Evolutionary conservation across 2,329 filamentous ascomycete genomes (phyloP).

Genomic region (Scedosporium minutisporum): DNA sequence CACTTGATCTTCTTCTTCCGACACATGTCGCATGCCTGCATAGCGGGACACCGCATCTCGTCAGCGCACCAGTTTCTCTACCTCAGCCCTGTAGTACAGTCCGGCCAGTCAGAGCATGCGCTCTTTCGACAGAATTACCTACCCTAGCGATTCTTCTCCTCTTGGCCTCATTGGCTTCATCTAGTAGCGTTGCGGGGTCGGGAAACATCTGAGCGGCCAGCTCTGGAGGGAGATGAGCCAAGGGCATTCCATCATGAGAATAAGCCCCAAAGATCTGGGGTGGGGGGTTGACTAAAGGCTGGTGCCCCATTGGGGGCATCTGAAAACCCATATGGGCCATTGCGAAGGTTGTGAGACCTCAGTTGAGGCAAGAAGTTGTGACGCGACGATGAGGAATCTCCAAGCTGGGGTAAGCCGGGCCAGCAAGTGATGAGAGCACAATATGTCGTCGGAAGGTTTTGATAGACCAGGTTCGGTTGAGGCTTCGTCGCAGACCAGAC

Average conservation of each 20-base stretch:
- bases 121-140: conserved; percentile 13
- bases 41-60: neutral
- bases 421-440: neutral
- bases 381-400: neutral
- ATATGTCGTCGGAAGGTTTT: neutral
- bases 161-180: conserved; percentile 73
- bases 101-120: conserved; percentile 15
- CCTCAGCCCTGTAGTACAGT: neutral
- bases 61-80: neutral
- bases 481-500: neutral
- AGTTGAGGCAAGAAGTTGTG: neutral
- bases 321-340: conserved; percentile 51
- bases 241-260: conserved; percentile 47
- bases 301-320: conserved; percentile 44
- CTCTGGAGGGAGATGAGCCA: conserved; percentile 45
- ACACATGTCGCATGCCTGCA: conserved; percentile 88
- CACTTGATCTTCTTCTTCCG: conserved; percentile 97
- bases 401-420: neutral
- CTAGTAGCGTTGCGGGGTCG: conserved; percentile 45
- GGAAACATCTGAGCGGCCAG: conserved; percentile 51
- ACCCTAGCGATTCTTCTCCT: conserved; percentile 80
- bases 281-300: conserved; percentile 54
- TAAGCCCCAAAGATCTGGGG: conserved; percentile 62
- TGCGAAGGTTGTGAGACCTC: conserved; percentile 4
- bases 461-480: neutral